Conservation (phyloP, 2,329 filamentous ascomycete genomes). For the Monosporascus sp. region DNA sequence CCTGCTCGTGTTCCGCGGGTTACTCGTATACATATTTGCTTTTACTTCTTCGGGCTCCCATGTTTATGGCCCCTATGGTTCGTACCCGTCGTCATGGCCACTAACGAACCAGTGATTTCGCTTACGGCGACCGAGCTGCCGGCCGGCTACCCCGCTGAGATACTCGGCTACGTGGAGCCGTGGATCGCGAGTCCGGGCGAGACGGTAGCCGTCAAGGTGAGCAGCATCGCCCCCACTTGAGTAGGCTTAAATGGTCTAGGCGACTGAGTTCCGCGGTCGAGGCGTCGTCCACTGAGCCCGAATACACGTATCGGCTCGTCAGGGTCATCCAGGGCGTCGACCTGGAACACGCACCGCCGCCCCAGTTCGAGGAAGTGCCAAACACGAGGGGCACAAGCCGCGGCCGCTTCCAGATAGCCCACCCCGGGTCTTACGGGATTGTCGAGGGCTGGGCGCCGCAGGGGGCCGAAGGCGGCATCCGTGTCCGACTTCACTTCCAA, state of each 20-base stretch:
- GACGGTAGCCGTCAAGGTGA: slow-evolving; percentile 5
- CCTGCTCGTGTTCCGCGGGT: too few relatives aligned
- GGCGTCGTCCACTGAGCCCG: slow-evolving; percentile 10
- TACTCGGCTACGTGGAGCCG: slow-evolving; percentile 5
- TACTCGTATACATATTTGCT: too few relatives aligned
- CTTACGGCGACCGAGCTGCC: not conserved
- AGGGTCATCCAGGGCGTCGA: slow-evolving; percentile 10
- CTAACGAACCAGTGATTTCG: not conserved
- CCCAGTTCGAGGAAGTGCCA: slow-evolving; percentile 2
- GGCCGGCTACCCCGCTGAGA: slow-evolving; percentile 3
- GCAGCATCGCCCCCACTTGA: not conserved
- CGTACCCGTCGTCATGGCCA: not conserved
- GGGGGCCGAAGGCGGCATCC: not conserved
- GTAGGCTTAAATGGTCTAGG: too few relatives aligned
- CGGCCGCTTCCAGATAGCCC: slow-evolving; percentile 3
- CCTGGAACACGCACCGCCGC: slow-evolving; percentile 5
- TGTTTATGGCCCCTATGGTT: too few relatives aligned
- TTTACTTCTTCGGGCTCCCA: too few relatives aligned
- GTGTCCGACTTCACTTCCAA: slow-evolving; percentile 7
- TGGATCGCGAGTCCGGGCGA: slow-evolving; percentile 7
- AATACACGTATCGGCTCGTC: slow-evolving; percentile 10
- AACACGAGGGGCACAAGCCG: not conserved
- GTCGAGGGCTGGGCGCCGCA: slow-evolving; percentile 1
- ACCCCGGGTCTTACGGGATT: slow-evolving; percentile 6
- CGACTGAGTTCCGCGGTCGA: not conserved